Conservation (phyloP, 2,329 filamentous ascomycete species). For the Monilinia laxa region DNA sequence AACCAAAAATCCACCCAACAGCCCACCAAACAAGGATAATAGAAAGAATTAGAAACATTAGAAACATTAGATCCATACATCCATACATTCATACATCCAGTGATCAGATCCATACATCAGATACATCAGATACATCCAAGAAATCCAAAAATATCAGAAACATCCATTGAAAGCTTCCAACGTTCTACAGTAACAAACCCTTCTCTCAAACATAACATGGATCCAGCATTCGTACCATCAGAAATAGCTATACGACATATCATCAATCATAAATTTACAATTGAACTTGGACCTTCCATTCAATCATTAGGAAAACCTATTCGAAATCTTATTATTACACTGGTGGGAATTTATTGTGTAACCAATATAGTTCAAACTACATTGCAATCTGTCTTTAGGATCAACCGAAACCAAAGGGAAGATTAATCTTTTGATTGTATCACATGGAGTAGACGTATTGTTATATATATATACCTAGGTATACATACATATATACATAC, state of each 20-base stretch:
- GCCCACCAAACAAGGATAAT: slow-evolving; percentile 11
- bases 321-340: slow-evolving; percentile 49
- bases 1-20: neutral
- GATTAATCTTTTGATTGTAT: neutral
- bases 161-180: too few species aligned
- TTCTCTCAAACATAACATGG: slow-evolving; percentile 31
- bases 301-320: slow-evolving; percentile 51
- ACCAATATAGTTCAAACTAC: slow-evolving; percentile 43
- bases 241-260: slow-evolving; percentile 48
- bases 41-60: neutral
- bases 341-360: slow-evolving; percentile 44
- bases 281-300: slow-evolving; percentile 52
- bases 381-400: slow-evolving; percentile 39
- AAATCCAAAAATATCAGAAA: too few species aligned
- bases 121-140: neutral
- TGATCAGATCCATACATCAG: neutral
- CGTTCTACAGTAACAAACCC: too few species aligned
- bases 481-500: too few species aligned
- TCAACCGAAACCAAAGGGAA: neutral
- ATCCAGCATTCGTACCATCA: slow-evolving; percentile 44
- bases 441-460: neutral
- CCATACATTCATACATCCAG: too few species aligned
- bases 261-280: slow-evolving; percentile 50
- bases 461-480: too few species aligned
- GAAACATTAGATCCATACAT: too few species aligned